Evolutionary conservation across 2,329 filamentous ascomycete species (phyloP), one percentile per base, ranked within the genome.

Genomic region (Paecilomyces formosus): DNA sequence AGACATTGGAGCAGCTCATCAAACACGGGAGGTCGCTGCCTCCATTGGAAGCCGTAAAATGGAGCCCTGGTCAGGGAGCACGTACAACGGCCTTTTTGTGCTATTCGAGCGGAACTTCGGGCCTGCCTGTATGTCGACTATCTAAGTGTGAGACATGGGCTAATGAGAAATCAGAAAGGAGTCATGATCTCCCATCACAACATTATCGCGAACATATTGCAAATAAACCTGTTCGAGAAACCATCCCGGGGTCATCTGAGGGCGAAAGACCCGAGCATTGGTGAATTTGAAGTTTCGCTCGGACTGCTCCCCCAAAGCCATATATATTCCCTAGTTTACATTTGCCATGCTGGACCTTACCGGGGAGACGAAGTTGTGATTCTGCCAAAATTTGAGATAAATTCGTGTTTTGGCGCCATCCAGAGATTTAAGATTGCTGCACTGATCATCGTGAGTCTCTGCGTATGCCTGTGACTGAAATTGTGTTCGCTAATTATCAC

Each of bases 151-250:
- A 6, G 26, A 13, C 24, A 26, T 15, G 24, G 24, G 6, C 12
- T 15, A 30, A 61, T 68, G 24, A 54, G 70, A 26, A 51, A 24
- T 28, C 58, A 89, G 84, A 91, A 92, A 87, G 89, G 88, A 52
- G 89, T 92, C 56, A 91, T 90, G 86, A 89, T 93, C 59, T 89
- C 88, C 2, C 89, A 93, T 69, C 76, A 77, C 39, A 93, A 93
- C 63, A 86, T 92, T 50, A 92, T 93, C 54, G 83, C 89, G 56
- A 93, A 92, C 68, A 82, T 85, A 0, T 67, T 91, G 53, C 88
- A 92, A 70, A 79, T 86, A 57, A 68, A 67, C 5, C 68, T 79
- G 0, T 85, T 74, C 61, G 84, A 87, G 63, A 68, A 78, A 72
- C 0, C 74, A 52, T 67, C 74, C 59, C 76, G 24, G 3, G 24